These are phyloP conservation scores for Taphrina populina DNA, from an alignment of 1,139 yeast species.

Conservation along the genomic window DNA sequence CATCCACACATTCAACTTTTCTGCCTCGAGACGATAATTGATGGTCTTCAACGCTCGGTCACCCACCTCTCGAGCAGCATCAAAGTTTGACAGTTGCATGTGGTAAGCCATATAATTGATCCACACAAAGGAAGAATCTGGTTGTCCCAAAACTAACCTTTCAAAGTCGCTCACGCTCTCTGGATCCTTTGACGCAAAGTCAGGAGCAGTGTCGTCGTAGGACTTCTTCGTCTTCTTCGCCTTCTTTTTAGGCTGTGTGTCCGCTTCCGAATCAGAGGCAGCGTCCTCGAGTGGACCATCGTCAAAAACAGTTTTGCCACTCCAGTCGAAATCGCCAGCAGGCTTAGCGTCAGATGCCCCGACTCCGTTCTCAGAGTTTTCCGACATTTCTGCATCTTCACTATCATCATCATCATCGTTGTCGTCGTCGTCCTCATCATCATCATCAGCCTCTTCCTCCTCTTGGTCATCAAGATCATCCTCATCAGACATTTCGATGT, in stretches of 20 bases:
- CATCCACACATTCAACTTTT: conserved; percentile 92
- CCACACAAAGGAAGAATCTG: conserved; percentile 92
- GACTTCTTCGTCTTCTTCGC: conserved; percentile 46
- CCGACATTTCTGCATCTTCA: conserved; percentile 43
- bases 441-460: conserved; percentile 50
- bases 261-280: conserved; percentile 30
- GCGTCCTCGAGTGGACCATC: conserved; percentile 37
- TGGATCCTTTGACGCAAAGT: conserved; percentile 78
- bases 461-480: conserved; percentile 51
- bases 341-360: conserved; percentile 32
- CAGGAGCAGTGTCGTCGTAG: conserved; percentile 80
- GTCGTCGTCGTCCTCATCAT: conserved; percentile 54
- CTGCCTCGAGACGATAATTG: conserved; percentile 87
- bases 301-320: conserved; percentile 35
- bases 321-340: conserved; percentile 41
- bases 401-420: conserved; percentile 50
- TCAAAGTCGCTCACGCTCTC: conserved; percentile 90
- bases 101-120: conserved; percentile 99
- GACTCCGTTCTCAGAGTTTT: not conserved
- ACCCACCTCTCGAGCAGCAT: conserved; percentile 89
- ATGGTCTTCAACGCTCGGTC: conserved; percentile 89
- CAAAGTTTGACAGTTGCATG: conserved; percentile 86
- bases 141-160: conserved; percentile 83
- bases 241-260: conserved; percentile 40
- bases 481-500: conserved; percentile 42